These are phyloP conservation scores for Neurospora sp. DNA, from an alignment of 495 filamentous ascomycete genomes.

Conservation along the genomic window DNA sequence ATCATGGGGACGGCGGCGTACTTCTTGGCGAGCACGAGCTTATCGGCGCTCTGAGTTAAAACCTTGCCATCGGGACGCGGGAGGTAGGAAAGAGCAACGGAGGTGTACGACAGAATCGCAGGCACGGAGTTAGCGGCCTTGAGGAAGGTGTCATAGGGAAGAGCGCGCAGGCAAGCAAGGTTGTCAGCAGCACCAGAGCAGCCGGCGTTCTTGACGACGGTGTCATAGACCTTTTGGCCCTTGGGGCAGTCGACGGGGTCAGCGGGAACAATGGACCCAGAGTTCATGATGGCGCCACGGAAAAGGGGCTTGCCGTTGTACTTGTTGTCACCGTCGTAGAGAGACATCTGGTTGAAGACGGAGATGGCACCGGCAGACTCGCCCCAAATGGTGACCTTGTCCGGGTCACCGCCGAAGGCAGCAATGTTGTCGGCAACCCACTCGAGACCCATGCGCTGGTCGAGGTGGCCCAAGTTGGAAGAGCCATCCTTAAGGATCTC, in stretches of 20 bases:
- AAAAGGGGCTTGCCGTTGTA: constrained; percentile 64
- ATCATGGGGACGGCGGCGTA: constrained; percentile 52
- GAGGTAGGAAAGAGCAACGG: constrained; percentile 52
- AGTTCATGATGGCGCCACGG: constrained; percentile 64
- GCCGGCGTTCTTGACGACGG: constrained; percentile 48
- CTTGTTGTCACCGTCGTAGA: constrained; percentile 57
- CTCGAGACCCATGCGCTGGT: constrained; percentile 55
- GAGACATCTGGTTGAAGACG: constrained; percentile 57
- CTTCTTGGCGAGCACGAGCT: constrained; percentile 34
- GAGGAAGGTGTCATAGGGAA: constrained; percentile 51
- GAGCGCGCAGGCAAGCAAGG: constrained; percentile 49
- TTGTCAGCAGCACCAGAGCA: constrained; percentile 47
- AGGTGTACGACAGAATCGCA: constrained; percentile 50
- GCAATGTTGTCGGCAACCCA: constrained; percentile 58
- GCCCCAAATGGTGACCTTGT: constrained; percentile 61
- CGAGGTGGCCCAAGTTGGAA: constrained; percentile 50
- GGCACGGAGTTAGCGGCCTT: constrained; percentile 58
- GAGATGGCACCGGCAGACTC: constrained; percentile 65
- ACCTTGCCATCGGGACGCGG: constrained; percentile 53
- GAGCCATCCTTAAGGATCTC: constrained; percentile 57
- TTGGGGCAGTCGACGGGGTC: constrained; percentile 53
- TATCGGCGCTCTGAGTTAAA: constrained; percentile 46
- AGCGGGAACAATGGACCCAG: constrained; percentile 53
- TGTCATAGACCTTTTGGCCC: constrained; percentile 53
- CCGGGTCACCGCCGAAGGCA: constrained; percentile 57